Conservation (phyloP, 495 filamentous ascomycete species). For the Physcia stellaris region DNA sequence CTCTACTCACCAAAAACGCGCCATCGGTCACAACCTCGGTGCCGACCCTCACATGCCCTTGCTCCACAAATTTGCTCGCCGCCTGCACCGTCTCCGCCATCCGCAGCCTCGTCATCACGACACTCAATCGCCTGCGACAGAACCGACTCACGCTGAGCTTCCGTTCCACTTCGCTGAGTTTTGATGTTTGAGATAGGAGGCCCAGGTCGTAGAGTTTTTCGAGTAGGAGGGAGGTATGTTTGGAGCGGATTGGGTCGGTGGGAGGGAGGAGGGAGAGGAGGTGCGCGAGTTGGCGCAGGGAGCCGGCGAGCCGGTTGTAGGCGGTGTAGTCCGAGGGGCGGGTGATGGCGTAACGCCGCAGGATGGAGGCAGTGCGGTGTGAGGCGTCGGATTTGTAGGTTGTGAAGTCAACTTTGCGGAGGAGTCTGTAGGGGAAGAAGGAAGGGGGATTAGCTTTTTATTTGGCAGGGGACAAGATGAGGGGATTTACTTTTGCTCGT, state of each 20-base stretch:
- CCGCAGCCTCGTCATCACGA: constrained; percentile 74
- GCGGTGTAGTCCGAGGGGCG: constrained; percentile 73
- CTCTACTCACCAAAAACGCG: constrained; percentile 38
- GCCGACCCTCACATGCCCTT: constrained; percentile 89
- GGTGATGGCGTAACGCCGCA: constrained; percentile 77
- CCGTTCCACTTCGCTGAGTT: constrained; percentile 72
- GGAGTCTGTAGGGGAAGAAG: constrained; percentile 33
- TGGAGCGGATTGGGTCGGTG: constrained; percentile 60
- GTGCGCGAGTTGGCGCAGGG: constrained; percentile 77
- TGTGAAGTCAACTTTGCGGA: constrained; percentile 90
- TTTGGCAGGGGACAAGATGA: background rate
- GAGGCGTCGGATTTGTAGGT: constrained; percentile 79
- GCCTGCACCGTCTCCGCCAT: constrained; percentile 83
- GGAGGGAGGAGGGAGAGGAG: constrained; percentile 64
- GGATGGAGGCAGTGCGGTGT: constrained; percentile 69
- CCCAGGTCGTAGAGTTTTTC: constrained; percentile 89
- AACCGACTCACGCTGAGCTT: constrained; percentile 77
- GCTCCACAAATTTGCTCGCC: constrained; percentile 77
- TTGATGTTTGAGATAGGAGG: constrained; percentile 50
- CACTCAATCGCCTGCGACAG: constrained; percentile 63
- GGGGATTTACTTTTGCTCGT: constrained; percentile 55
- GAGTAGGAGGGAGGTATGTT: constrained; percentile 70
- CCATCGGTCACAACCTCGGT: constrained; percentile 84
- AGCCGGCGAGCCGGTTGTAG: constrained; percentile 81
- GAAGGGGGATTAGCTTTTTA: background rate